A percentile compares a stretch with the other conserved stretches of the same genome.
Conservation (phyloP, 805 yeast species). For the Candida montana region DNA sequence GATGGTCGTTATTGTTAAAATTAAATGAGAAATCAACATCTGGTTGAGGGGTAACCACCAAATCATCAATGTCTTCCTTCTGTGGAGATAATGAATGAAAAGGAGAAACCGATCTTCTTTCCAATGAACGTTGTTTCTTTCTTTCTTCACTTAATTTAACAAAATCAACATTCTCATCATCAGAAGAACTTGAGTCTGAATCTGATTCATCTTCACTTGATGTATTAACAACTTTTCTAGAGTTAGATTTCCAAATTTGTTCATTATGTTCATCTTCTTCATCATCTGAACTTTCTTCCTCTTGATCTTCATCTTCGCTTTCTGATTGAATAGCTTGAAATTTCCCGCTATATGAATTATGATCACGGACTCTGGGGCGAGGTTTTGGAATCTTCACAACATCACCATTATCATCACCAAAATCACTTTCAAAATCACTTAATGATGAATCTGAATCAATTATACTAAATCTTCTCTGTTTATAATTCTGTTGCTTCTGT, state of each 20-base stretch:
- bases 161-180: slow-evolving; percentile 67
- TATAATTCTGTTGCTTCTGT: slow-evolving; percentile 6
- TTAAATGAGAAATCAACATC: slow-evolving; percentile 40
- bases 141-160: slow-evolving; percentile 66
- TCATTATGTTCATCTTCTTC: slow-evolving; percentile 25
- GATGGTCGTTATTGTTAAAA: slow-evolving; percentile 37
- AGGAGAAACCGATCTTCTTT: slow-evolving; percentile 32
- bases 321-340: slow-evolving; percentile 32
- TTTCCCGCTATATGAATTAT: slow-evolving; percentile 8
- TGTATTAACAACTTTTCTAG: slow-evolving; percentile 26
- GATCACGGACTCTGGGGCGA: slow-evolving; percentile 13
- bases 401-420: slow-evolving; percentile 18
- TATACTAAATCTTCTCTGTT: slow-evolving; percentile 39
- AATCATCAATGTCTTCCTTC: slow-evolving; percentile 3
- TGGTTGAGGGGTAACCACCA: slow-evolving; percentile 12
- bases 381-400: slow-evolving; percentile 13
- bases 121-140: slow-evolving; percentile 50
- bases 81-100: slow-evolving; percentile 17
- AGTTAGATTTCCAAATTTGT: slow-evolving; percentile 23
- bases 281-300: slow-evolving; percentile 22
- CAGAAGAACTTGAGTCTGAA: slow-evolving; percentile 45
- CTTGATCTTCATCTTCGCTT: slow-evolving; percentile 26
- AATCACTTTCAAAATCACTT: slow-evolving; percentile 34
- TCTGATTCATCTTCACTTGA: slow-evolving; percentile 31
- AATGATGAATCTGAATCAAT: slow-evolving; percentile 38